Evolutionary conservation across 352 stramenopile species (phyloP).

Genomic region (Pythium apleroticum): DNA sequence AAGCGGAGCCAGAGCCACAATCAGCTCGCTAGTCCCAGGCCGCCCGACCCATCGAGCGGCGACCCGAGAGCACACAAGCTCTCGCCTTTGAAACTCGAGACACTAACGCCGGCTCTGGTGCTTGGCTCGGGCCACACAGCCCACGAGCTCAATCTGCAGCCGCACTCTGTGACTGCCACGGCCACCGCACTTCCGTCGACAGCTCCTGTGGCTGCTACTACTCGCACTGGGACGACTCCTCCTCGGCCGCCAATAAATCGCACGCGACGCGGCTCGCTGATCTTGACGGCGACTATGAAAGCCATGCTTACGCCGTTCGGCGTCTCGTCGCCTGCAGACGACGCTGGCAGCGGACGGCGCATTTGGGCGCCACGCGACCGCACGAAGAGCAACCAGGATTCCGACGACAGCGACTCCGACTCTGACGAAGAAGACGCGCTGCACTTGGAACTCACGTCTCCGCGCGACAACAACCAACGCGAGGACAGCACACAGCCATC

Average conservation of each 20-base stretch:
- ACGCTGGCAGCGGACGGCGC: neutral
- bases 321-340: conserved; percentile 6
- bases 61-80: neutral
- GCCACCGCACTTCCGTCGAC: neutral
- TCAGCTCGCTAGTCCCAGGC: conserved; percentile 4
- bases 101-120: neutral
- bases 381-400: conserved; percentile 2
- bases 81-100: neutral
- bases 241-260: neutral
- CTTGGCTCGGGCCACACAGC: neutral
- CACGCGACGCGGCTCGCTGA: conserved; percentile 23
- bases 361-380: neutral
- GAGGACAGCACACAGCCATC: neutral
- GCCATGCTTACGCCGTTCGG: conserved; percentile 16
- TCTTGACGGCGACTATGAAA: conserved; percentile 21
- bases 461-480: conserved; percentile 14
- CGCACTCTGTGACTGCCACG: neutral
- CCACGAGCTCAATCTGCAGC: neutral
- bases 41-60: neutral
- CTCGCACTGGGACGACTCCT: neutral
- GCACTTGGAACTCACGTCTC: neutral
- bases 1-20: conserved; percentile 27
- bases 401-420: conserved; percentile 3
- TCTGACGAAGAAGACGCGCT: neutral
- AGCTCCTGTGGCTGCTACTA: neutral